Evolutionary conservation across 2,329 filamentous ascomycete species (phyloP), one percentile per base, ranked within the genome.

Genomic region (Orbilia ellipsospora): DNA sequence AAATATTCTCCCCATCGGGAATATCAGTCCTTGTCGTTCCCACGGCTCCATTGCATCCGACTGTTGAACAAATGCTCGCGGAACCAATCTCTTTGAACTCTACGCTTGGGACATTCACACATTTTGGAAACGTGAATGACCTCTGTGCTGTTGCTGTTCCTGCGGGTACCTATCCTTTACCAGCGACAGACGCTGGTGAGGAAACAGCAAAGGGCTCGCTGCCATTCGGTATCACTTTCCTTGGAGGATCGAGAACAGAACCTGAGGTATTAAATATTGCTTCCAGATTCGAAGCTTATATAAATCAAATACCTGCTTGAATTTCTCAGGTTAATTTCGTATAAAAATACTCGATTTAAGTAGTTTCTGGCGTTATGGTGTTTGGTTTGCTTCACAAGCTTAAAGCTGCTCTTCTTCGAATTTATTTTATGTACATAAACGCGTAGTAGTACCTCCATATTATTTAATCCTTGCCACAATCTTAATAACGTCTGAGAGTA

Each of bases 401-500:
- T 36, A 2, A 36, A 36, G 31, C 31, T 36, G 5, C 31, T 36
- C 5, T 36, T 36, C 31, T 36, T 36, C 8, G 8, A 36, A 10
- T 7, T 31, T 36, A 36, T 56, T 68, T 36, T 63, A 66, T 74
- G 48, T 68, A 74, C 63, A 68, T 68, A 74, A 23, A 23, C 23
- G 23, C 23, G 4, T 2, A 23, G 23, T 4, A 54, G 31, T 10
- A 10, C 10, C 10, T 40, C 42, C 1, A 42, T 13, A 45, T 62
- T 48, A 75, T 51, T 68, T 68, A 13, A 75, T 69, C 48, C 72
- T 68, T 44, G 57, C 59, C 26, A 75, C 57, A 44, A 96, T 92
- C 86, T 97, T 97, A 82, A 98, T 86, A 80, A 99, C 84, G 84
- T 99, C 95, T 56, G 89, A 89, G n/a, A 93, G 93, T 55, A 99